phyloP scores from a whole-genome alignment of 2,329 filamentous ascomycete genomes.

The Aspergillus neoniger region DNA sequence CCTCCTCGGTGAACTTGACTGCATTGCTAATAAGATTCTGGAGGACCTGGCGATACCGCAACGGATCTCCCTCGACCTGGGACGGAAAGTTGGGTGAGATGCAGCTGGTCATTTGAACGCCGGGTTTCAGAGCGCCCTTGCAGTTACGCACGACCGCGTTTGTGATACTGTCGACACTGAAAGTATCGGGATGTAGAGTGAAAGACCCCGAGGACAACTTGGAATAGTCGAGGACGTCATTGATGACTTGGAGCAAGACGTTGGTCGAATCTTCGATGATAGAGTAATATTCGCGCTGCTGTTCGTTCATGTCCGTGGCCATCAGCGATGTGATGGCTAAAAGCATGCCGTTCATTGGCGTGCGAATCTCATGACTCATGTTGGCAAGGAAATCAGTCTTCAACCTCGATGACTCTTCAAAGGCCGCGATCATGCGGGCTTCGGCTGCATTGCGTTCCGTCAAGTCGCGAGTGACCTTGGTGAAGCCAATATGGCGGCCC shows the following conservation, averaged over 20 bases:
- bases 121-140: slow-evolving; percentile 49
- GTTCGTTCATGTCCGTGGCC: slow-evolving; percentile 54
- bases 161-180: slow-evolving; percentile 51
- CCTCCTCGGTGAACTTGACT: slow-evolving; percentile 62
- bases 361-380: slow-evolving; percentile 66
- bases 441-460: slow-evolving; percentile 59
- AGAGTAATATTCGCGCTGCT: slow-evolving; percentile 58
- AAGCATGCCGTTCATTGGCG: slow-evolving; percentile 65
- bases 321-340: slow-evolving; percentile 60
- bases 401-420: slow-evolving; percentile 63
- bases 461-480: slow-evolving; percentile 61
- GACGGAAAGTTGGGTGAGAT: slow-evolving; percentile 53
- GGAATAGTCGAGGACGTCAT: slow-evolving; percentile 68
- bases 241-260: slow-evolving; percentile 62
- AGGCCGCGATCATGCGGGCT: slow-evolving; percentile 57
- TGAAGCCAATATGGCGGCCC: slow-evolving; percentile 58
- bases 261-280: slow-evolving; percentile 63
- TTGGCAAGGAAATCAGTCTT: slow-evolving; percentile 65
- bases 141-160: slow-evolving; percentile 55
- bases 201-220: slow-evolving; percentile 64
- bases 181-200: slow-evolving; percentile 56
- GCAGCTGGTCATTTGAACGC: slow-evolving; percentile 49
- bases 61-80: slow-evolving; percentile 57
- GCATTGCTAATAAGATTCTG: slow-evolving; percentile 64
- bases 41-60: slow-evolving; percentile 63